Base-by-base conservation (phyloP, 148 eudicot genomes). In the Cornus controversa region DNA sequence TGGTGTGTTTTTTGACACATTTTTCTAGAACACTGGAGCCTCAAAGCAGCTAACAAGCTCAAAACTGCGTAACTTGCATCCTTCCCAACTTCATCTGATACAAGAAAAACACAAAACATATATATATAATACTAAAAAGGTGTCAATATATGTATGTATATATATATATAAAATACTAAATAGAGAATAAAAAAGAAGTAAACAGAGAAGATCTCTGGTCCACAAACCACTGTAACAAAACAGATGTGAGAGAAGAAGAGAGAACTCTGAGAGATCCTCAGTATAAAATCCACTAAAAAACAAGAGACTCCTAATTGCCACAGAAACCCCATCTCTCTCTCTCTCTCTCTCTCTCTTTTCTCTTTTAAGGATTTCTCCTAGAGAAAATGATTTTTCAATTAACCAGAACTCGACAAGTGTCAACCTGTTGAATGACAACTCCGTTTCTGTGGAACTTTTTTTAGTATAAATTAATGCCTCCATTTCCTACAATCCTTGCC, bases 351-450 rank as follows among this genome's bases (percentile, higher is more conserved):
- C 75, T 54, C 37, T 66, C n/a, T 29, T 7, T 70, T 26, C 26
- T 70, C 10, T 16, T 63, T 8, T 6, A 10, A 18, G 27, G 62
- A 9, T 66, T 71, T 70, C 69, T 50, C 0, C 75, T 15, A 36
- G 64, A 66, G 80, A 83, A 76, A 72, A 65, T 78, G 79, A 68
- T 29, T 34, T 54, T 22, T 60, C 66, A 71, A 78, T 84, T 90
- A 86, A 86, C 81, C 57, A 66, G 10, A 82, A 64, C 34, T 20
- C 31, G 73, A 82, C 94, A 85, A 85, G 83, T 86, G 91, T 83
- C 67, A 25, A 24, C 31, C 50, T 47, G 37, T 68, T 69, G 76
- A 77, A 82, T 72, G 77, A 71, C 3, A 31, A 50, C 45, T 76
- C 18, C 72, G 66, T 53, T 26, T 18, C 13, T 37, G 18, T 37